Evolutionary conservation across 2,329 filamentous ascomycete species (phyloP), one percentile per base, ranked within the genome.

Genomic region (Epichloe hybrida): DNA sequence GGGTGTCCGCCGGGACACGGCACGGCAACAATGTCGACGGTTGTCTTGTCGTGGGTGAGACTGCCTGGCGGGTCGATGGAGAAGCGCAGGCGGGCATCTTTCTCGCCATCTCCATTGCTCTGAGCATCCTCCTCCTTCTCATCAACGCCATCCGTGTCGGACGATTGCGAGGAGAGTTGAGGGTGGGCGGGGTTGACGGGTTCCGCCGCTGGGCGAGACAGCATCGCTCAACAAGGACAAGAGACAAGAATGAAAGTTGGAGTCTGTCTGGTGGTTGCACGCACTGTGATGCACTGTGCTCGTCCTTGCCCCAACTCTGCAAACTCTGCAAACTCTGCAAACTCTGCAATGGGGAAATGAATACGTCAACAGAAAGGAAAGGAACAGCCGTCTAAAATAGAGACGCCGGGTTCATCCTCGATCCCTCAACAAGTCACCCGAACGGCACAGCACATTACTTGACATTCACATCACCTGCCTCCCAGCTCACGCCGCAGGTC

Each of bases 1-100:
- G 74, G 67, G 39, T 77, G 70, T 0, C 72, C 75, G 0, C 75
- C 76, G 0, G 75, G 71, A 53, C 76, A 79, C 0, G 76, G 74
- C 5, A 79, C 70, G 5, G 74, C 69, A 39, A 79, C 66, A 42
- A 79, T 65, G 50, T 79, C 76, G 45, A 77, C 74, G 3, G 65
- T 69, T 1, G 76, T 79, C 56, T 77, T 69, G 52, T 79, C 76
- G 55, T 77, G 62, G 3, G 67, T 69, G 36, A 62, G 55, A 27
- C 62, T 57, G 15, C 67, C 67, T 5, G 55, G 58, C 0, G 67
- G 67, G 47, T 69, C 67, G 36, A 68, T 53, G 20, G 56, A 59
- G 55, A 69, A 67, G 39, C 61, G 17, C 17, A 17, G 17, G 17
- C 17, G 41, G 6, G 4, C 15, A 6, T 39, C 11, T 31, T 35